Base-by-base conservation (phyloP, 441 rosid genomes). In the Gossypium armourianum region DNA sequence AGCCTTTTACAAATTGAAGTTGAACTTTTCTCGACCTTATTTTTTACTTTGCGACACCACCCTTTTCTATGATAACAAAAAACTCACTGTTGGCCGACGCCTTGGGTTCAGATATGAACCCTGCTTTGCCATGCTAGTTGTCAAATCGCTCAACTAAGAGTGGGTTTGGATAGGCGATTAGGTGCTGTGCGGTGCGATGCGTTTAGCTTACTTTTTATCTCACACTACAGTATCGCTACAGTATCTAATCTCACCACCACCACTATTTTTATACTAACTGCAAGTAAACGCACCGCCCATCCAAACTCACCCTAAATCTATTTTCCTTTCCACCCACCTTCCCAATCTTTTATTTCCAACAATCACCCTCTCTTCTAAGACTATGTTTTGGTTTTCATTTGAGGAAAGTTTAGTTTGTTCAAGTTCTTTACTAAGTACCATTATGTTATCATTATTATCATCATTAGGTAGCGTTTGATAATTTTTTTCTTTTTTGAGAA, bases 61-160 rank as follows among this genome's bases (percentile, higher is more conserved):
- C 29, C 52, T 63, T 0, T 10, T 69, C 53, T 55, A 20, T 57
- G 59, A 55, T 1, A n/a, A 45, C 8, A 19, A 55, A 53, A 9
- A 4, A 15, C 9, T 69, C 9, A 3, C 9, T 1, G 26, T 50
- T 0, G 78, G 72, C 1, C 63, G 56, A 26, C 57, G 32, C 3
- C 57, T 69, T 55, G 74, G 66, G 9, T 75, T 75, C 21, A 70
- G 65, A 55, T 56, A 54, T 2, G 71, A 69, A 63, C 16, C 50
- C 56, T 52, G 49, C 16, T 74, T 74, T 62, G 73, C 62, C 24
- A 64, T 53, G 53, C 53, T 47, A 47, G 53, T 47, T 47, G 53
- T 47, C 28, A 56, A 72, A 15, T 5, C 56, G 7, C 15, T 24
- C 19, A 24, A 24, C 1, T 57, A 17, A 17, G 17, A 0, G 17